Conservation (phyloP, 176 grass and related monocot species). For the Carex myosuroides region DNA sequence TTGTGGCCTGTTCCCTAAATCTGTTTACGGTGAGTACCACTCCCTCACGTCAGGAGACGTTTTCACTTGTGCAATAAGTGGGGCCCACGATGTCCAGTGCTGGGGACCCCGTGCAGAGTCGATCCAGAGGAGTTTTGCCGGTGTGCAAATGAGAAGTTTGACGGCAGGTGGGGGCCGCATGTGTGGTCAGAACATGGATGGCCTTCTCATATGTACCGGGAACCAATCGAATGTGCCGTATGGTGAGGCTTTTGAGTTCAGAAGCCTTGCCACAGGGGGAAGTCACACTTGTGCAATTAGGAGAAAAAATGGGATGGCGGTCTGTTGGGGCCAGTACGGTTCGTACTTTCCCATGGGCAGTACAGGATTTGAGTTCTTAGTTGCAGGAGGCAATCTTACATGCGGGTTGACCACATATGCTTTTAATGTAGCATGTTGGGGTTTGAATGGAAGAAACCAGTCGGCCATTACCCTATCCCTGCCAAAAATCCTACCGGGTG, state of each 20-base stretch:
- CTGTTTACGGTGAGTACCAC: neutral
- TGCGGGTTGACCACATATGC: constrained; percentile 44
- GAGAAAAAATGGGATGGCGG: constrained; percentile 24
- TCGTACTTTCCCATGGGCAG: constrained; percentile 14
- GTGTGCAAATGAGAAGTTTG: constrained; percentile 19
- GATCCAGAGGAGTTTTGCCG: constrained; percentile 29
- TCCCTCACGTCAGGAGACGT: constrained; percentile 49
- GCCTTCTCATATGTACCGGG: constrained; percentile 28
- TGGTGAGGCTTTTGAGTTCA: constrained; percentile 18
- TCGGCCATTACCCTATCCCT: constrained; percentile 1
- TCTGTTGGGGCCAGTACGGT: constrained; percentile 47
- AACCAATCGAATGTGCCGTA: neutral
- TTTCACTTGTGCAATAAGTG: constrained; percentile 50
- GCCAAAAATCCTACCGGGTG: constrained; percentile 37
- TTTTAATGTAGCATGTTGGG: constrained; percentile 47
- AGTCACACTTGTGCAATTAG: constrained; percentile 51
- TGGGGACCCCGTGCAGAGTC: constrained; percentile 34
- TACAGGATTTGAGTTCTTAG: constrained; percentile 43
- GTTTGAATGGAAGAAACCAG: neutral
- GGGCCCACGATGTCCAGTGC: constrained; percentile 29
- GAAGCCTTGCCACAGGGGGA: constrained; percentile 42
- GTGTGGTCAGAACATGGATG: constrained; percentile 28
- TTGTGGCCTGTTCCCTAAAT: neutral
- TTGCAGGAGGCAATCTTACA: constrained; percentile 51
- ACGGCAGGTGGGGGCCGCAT: constrained; percentile 36